A percentile compares a stretch with the other conserved stretches of the same genome.
phyloP scores from a whole-genome alignment of 106 monocot species.

The Hemerocallis citrina region DNA sequence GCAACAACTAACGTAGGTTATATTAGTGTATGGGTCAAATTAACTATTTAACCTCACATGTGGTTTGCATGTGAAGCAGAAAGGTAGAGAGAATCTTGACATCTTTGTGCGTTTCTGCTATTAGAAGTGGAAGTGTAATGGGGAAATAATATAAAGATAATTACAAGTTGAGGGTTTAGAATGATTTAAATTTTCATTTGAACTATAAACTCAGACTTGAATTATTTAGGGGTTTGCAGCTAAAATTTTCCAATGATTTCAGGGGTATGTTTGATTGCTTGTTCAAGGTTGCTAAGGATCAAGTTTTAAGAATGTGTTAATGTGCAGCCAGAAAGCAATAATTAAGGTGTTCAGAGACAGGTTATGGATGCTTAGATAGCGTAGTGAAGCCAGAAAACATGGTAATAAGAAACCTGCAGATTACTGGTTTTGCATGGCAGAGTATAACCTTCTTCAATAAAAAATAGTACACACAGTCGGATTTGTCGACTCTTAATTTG shows the following conservation, averaged over 20 bases:
- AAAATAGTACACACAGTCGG: not conserved
- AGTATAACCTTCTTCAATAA: not conserved
- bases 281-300: not conserved
- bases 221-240: not conserved
- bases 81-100: not conserved
- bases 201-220: not conserved
- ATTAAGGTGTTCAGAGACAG: not conserved
- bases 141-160: not conserved
- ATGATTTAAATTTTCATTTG: not conserved
- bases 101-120: not conserved
- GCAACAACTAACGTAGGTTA: too few species aligned
- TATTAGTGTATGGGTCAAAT: not conserved
- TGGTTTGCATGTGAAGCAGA: conserved; percentile 1
- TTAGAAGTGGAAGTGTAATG: not conserved
- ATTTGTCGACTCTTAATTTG: too few species aligned
- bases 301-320: not conserved
- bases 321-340: not conserved
- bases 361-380: not conserved
- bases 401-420: not conserved
- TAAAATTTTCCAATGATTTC: not conserved
- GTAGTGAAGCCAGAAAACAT: not conserved
- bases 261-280: not conserved
- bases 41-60: not conserved
- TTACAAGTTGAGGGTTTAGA: not conserved
- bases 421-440: not conserved